phyloP scores from a whole-genome alignment of 208 protist genomes.

The Wallacemonas sp. region DNA sequence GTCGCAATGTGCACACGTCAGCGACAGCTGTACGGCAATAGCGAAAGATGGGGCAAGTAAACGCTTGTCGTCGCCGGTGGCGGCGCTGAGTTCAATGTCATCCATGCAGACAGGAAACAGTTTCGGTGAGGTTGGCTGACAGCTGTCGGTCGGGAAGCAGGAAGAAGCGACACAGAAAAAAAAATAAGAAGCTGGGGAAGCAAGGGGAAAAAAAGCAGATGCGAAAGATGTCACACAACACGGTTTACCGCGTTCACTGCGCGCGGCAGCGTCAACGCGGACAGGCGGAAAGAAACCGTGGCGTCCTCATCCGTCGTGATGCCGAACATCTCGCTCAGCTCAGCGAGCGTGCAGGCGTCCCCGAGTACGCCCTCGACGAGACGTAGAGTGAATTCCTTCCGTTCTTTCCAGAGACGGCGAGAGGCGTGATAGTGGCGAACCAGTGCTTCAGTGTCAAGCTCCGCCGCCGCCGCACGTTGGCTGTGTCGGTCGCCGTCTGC shows the following conservation, averaged over 20 bases:
- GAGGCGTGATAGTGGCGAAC: constrained; percentile 46
- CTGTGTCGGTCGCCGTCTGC: background rate
- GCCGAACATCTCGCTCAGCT: constrained; percentile 53
- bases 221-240: background rate
- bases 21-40: no score
- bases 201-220: constrained; percentile 7
- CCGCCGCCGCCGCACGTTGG: background rate
- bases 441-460: constrained; percentile 8
- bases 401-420: constrained; percentile 60
- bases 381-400: constrained; percentile 60
- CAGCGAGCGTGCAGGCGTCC: constrained; percentile 37
- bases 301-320: constrained; percentile 61
- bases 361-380: constrained; percentile 64
- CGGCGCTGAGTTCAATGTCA: no score
- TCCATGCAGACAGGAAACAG: no score
- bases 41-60: no score
- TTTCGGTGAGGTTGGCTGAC: no score
- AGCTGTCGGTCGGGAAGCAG: no score
- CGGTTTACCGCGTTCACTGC: background rate
- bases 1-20: no score
- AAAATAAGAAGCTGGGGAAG: constrained; percentile 7
- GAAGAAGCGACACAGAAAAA: no score
- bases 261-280: constrained; percentile 46
- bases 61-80: no score
- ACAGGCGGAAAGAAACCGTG: constrained; percentile 45